Conservation (phyloP, 352 stramenopile species). For the Globisporangium nodosum region DNA sequence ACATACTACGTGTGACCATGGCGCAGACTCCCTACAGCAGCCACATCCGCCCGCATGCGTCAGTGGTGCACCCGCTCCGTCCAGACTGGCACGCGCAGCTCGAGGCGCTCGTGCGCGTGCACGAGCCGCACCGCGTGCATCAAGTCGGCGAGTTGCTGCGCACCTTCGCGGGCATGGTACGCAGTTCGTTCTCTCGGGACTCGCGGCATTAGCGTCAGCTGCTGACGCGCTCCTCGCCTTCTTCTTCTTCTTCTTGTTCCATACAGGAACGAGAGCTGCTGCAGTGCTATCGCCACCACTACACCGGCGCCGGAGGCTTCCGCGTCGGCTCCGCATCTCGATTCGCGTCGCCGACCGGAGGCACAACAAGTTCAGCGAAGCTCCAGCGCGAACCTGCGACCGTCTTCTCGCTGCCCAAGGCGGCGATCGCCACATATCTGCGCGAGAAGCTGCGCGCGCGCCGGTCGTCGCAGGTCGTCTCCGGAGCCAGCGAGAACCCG, state of each 20-base stretch:
- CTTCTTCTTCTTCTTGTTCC: neutral
- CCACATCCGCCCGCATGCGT: neutral
- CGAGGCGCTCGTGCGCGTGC: slow-evolving; percentile 30
- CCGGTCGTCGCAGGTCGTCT: neutral
- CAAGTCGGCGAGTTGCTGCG: slow-evolving; percentile 34
- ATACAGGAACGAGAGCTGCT: slow-evolving; percentile 47
- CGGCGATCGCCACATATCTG: slow-evolving; percentile 51
- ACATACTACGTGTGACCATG: neutral
- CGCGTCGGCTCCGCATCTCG: slow-evolving; percentile 13
- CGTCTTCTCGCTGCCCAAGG: slow-evolving; percentile 45
- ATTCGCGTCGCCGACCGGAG: neutral
- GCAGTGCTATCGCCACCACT: slow-evolving; percentile 64
- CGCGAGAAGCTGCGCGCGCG: slow-evolving; percentile 41
- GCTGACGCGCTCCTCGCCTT: neutral
- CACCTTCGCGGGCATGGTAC: slow-evolving; percentile 43
- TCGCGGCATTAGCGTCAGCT: neutral
- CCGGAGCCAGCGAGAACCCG: slow-evolving; percentile 18
- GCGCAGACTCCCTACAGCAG: neutral
- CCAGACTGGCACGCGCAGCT: slow-evolving; percentile 23
- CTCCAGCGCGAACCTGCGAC: slow-evolving; percentile 7
- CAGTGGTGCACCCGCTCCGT: neutral
- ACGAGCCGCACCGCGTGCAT: slow-evolving; percentile 40
- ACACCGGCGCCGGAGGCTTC: slow-evolving; percentile 41
- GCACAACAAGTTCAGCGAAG: neutral
- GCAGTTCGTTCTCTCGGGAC: neutral